phyloP scores from a whole-genome alignment of 1,284 basidiomycete species.

The Melanopsichium pennsylvanicum region DNA sequence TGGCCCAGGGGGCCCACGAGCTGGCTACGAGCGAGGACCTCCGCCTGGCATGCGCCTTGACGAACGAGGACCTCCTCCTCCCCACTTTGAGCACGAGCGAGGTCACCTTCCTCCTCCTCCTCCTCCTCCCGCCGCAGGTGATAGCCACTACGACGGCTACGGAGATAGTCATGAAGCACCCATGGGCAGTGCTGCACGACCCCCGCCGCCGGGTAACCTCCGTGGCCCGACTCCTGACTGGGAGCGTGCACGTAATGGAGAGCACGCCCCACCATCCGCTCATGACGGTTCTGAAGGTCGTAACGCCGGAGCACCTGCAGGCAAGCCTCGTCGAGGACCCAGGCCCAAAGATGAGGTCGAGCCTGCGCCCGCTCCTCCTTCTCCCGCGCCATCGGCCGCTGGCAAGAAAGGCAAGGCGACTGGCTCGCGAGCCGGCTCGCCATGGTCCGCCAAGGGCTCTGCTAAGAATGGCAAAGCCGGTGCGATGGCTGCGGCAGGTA shows the following conservation, averaged over 20 bases:
- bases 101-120: constrained; percentile 20
- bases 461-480: constrained; percentile 24
- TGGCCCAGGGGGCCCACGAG: constrained; percentile 23
- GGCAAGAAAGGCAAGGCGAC: constrained; percentile 39
- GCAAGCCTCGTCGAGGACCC: constrained; percentile 36
- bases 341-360: constrained; percentile 43
- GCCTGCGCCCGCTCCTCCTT: constrained; percentile 22
- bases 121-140: constrained; percentile 10
- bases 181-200: constrained; percentile 10
- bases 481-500: constrained; percentile 4
- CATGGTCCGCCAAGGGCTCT: constrained; percentile 31
- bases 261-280: constrained; percentile 14
- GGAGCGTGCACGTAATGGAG: constrained; percentile 30
- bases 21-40: constrained; percentile 41
- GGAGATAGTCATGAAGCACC: constrained; percentile 23
- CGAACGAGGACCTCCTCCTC: constrained; percentile 32
- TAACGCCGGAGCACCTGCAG: constrained; percentile 8
- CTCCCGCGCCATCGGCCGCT: constrained; percentile 39
- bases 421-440: constrained; percentile 42
- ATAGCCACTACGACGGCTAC: constrained; percentile 29
- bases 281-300: constrained; percentile 23
- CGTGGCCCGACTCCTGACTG: constrained; percentile 39
- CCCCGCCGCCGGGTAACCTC: constrained; percentile 18
- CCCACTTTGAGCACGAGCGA: constrained; percentile 31
- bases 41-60: constrained; percentile 32